Conservation (phyloP, 2,329 filamentous ascomycete species). For the Xylariaceae sp. region DNA sequence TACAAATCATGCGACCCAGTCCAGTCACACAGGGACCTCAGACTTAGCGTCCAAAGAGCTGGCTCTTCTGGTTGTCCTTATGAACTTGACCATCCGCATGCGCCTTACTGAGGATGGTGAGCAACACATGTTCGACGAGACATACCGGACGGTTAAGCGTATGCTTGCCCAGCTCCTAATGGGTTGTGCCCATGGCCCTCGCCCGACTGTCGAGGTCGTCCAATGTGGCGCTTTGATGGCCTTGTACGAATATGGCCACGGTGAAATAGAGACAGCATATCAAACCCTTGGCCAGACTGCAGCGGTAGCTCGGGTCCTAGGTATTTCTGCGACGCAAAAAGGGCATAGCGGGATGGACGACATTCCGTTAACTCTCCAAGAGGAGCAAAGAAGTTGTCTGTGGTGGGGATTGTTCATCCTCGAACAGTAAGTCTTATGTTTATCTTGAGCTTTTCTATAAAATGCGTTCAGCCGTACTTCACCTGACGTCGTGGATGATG, state of each 20-base stretch:
- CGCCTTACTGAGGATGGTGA: slow-evolving; percentile 47
- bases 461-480: neutral
- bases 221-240: slow-evolving; percentile 51
- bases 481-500: neutral
- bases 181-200: slow-evolving; percentile 41
- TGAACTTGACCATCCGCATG: slow-evolving; percentile 51
- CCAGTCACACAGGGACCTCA: slow-evolving; percentile 15
- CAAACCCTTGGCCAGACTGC: slow-evolving; percentile 51
- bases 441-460: neutral
- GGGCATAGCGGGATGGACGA: slow-evolving; percentile 39
- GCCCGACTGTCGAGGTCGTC: slow-evolving; percentile 48
- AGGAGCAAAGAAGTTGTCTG: slow-evolving; percentile 48
- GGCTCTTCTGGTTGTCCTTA: slow-evolving; percentile 51
- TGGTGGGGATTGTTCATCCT: slow-evolving; percentile 55
- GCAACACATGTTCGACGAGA: slow-evolving; percentile 48
- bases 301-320: slow-evolving; percentile 46
- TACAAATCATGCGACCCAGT: slow-evolving; percentile 19
- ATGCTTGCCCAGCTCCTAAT: slow-evolving; percentile 46
- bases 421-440: slow-evolving; percentile 46
- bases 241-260: slow-evolving; percentile 54
- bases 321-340: slow-evolving; percentile 47
- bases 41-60: slow-evolving; percentile 39
- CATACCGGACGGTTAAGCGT: slow-evolving; percentile 49
- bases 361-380: slow-evolving; percentile 22
- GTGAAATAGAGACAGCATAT: slow-evolving; percentile 50